phyloP scores from a whole-genome alignment of 163 green algal species.

The Scenedesmus sp. region DNA sequence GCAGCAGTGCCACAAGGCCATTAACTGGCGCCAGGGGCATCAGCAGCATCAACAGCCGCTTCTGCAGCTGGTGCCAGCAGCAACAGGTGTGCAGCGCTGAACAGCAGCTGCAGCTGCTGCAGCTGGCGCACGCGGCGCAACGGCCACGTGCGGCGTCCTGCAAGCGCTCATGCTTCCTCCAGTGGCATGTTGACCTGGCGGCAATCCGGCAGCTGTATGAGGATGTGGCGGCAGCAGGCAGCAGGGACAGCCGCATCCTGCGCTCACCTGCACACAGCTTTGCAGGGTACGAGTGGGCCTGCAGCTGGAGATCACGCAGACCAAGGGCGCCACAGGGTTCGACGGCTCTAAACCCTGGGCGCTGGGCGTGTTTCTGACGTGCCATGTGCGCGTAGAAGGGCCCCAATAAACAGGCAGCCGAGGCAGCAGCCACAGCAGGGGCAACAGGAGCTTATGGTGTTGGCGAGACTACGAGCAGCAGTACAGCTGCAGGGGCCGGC shows the following conservation, averaged over 20 bases:
- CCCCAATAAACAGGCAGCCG: constrained; percentile 12
- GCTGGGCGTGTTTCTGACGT: constrained; percentile 47
- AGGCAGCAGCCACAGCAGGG: neutral
- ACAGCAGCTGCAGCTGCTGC: constrained; percentile 38
- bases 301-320: constrained; percentile 53
- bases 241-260: constrained; percentile 44
- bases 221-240: constrained; percentile 49
- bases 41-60: constrained; percentile 20
- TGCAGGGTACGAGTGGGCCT: constrained; percentile 52
- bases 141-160: neutral
- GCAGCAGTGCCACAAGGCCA: neutral
- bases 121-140: constrained; percentile 22
- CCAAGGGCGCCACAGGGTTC: constrained; percentile 47
- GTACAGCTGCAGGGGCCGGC: neutral
- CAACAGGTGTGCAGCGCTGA: constrained; percentile 2
- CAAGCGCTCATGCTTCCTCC: constrained; percentile 3
- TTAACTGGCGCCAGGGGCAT: neutral
- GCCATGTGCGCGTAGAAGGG: constrained; percentile 34
- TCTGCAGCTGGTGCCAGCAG: constrained; percentile 34
- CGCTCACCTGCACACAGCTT: constrained; percentile 40
- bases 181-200: constrained; percentile 45
- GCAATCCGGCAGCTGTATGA: constrained; percentile 43
- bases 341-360: constrained; percentile 47
- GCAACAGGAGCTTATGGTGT: neutral
- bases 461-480: neutral